Evolutionary conservation across 2,329 filamentous ascomycete species (phyloP).

Genomic region (Ophiocordyceps camponoti-saundersi): DNA sequence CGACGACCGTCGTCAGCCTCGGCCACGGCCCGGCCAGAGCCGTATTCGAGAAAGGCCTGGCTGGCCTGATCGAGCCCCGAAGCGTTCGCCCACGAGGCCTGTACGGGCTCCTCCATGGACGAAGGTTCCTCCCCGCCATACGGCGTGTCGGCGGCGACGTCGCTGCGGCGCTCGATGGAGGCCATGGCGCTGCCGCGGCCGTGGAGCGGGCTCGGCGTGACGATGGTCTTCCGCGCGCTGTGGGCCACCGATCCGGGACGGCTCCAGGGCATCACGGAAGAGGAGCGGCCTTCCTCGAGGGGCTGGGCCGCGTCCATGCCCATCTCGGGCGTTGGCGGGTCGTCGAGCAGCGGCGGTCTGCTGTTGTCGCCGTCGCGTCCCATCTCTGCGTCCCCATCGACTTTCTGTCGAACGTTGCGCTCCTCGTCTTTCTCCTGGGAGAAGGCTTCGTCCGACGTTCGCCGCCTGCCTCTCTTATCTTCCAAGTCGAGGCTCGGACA

Average conservation of each 20-base stretch:
- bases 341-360: constrained; percentile 9
- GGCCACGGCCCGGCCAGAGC: constrained; percentile 17
- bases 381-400: constrained; percentile 12
- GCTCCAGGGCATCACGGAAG: constrained; percentile 35
- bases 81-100: neutral
- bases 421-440: constrained; percentile 8
- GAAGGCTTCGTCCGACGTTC: constrained; percentile 26
- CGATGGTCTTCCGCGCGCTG: constrained; percentile 16
- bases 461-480: constrained; percentile 16
- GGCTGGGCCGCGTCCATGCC: constrained; percentile 50
- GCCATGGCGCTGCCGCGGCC: constrained; percentile 17
- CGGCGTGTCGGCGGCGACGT: constrained; percentile 12
- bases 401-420: constrained; percentile 21
- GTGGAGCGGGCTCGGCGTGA: constrained; percentile 21
- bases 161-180: constrained; percentile 30
- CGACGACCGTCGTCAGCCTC: constrained; percentile 15
- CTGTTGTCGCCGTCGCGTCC: constrained; percentile 8
- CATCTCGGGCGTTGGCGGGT: constrained; percentile 37
- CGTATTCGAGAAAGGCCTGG: constrained; percentile 27
- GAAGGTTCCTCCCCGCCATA: constrained; percentile 12
- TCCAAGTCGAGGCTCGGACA: constrained; percentile 4
- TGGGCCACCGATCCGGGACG: constrained; percentile 25
- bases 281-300: constrained; percentile 48
- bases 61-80: constrained; percentile 26
- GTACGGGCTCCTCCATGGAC: constrained; percentile 7